Conservation (phyloP, 768 basidiomycete genomes). For the Cystofilobasidium capitatum region DNA sequence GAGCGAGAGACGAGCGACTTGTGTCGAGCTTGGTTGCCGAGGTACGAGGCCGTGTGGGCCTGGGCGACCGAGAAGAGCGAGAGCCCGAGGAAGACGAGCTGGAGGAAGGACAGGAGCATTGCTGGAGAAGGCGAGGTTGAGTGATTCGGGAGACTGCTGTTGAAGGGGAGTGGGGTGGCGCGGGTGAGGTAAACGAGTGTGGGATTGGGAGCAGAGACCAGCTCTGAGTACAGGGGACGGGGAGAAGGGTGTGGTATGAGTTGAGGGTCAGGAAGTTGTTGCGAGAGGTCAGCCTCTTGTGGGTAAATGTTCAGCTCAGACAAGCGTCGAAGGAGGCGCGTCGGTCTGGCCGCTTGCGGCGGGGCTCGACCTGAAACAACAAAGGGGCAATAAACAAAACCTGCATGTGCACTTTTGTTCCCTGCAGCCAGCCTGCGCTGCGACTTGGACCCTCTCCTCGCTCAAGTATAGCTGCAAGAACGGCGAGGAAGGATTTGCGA, state of each 20-base stretch:
- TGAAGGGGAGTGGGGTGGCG: not conserved
- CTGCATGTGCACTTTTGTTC: too few species aligned
- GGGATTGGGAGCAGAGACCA: not conserved
- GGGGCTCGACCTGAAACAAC: too few species aligned
- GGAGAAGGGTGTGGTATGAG: too few species aligned
- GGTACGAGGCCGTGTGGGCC: not conserved
- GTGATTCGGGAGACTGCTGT: not conserved
- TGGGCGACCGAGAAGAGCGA: not conserved
- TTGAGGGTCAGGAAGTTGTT: too few species aligned
- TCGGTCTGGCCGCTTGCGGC: too few species aligned
- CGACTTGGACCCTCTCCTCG: too few species aligned
- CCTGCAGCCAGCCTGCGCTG: too few species aligned
- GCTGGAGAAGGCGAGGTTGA: not conserved
- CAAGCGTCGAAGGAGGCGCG: too few species aligned
- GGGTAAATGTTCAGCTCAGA: too few species aligned
- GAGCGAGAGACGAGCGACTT: constrained; percentile 4
- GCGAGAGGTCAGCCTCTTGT: too few species aligned
- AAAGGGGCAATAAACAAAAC: too few species aligned
- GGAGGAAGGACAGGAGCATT: not conserved
- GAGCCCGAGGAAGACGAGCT: not conserved
- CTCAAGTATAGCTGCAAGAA: too few species aligned
- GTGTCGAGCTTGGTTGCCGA: constrained; percentile 1
- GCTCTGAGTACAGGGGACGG: not conserved
- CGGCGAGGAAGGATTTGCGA: constrained; percentile 1
- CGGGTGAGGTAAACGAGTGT: not conserved